Conservation (phyloP, 345 rosid genomes). For the Excoecaria agallocha region DNA sequence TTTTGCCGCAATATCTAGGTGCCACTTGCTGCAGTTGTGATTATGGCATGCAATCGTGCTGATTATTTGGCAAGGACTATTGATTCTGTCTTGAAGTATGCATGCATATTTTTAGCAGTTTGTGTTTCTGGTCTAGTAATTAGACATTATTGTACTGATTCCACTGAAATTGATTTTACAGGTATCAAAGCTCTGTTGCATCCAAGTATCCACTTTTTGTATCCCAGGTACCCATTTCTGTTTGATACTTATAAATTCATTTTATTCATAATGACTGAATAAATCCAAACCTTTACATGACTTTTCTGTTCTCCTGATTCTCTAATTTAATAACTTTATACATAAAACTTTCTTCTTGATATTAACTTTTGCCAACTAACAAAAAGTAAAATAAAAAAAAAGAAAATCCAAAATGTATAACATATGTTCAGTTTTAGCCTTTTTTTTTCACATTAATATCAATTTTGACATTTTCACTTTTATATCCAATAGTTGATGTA, state of each 20-base stretch:
- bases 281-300: neutral
- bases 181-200: constrained; percentile 74
- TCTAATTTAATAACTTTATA: neutral
- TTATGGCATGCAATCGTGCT: constrained; percentile 99
- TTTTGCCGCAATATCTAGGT: constrained; percentile 41
- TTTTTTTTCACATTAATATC: neutral
- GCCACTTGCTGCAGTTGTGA: constrained; percentile 88
- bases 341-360: neutral
- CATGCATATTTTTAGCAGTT: neutral
- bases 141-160: neutral
- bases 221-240: constrained; percentile 61
- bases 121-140: constrained; percentile 9
- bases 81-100: constrained; percentile 70
- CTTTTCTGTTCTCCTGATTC: neutral
- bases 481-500: neutral
- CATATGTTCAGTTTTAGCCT: neutral
- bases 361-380: neutral
- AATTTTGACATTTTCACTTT: neutral
- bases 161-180: constrained; percentile 28
- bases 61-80: constrained; percentile 92
- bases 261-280: neutral
- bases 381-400: neutral
- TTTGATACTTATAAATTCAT: neutral
- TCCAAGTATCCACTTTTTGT: constrained; percentile 84
- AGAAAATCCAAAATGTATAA: neutral